Percentiles rank a stretch among this genome's conserved stretches.
Conservation (phyloP, 2,329 filamentous ascomycete genomes). For the Penicillium griseofulvum region DNA sequence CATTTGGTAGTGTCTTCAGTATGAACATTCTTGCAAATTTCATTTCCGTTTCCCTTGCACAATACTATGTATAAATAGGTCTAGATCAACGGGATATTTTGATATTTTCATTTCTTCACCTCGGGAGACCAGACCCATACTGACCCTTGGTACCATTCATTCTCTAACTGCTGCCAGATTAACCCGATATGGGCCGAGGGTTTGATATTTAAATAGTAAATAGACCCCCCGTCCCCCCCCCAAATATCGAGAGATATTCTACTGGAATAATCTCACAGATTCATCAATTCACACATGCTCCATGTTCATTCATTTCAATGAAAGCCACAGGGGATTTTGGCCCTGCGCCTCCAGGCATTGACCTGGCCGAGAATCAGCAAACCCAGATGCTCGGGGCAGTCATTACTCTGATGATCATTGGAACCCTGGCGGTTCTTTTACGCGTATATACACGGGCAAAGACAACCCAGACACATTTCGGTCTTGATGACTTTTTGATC, state of each 20-base stretch:
- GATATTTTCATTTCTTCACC: background rate
- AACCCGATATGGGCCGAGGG: background rate
- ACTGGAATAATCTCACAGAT: background rate
- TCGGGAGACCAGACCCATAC: background rate
- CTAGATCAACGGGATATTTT: too few species aligned
- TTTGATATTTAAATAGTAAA: background rate
- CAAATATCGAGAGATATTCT: background rate
- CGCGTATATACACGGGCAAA: slow-evolving; percentile 8
- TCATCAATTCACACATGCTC: background rate
- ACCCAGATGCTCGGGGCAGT: slow-evolving; percentile 2
- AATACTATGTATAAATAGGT: too few species aligned
- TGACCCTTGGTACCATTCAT: background rate
- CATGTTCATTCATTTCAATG: background rate
- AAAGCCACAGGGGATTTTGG: slow-evolving; percentile 3
- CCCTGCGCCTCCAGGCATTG: slow-evolving; percentile 1
- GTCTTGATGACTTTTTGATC: slow-evolving; percentile 10
- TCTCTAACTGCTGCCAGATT: background rate
- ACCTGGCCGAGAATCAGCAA: slow-evolving; percentile 5
- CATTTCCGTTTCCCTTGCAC: too few species aligned
- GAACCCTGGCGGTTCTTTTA: slow-evolving; percentile 4
- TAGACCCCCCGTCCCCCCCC: too few species aligned
- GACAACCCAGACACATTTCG: slow-evolving; percentile 1
- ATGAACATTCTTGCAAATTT: too few species aligned
- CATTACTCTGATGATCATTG: slow-evolving; percentile 6
- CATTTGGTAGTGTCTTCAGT: too few species aligned